These are phyloP conservation scores for Cutaneotrichosporon dermatis DNA, from an alignment of 1,284 basidiomycete species.

Conservation along the genomic window DNA sequence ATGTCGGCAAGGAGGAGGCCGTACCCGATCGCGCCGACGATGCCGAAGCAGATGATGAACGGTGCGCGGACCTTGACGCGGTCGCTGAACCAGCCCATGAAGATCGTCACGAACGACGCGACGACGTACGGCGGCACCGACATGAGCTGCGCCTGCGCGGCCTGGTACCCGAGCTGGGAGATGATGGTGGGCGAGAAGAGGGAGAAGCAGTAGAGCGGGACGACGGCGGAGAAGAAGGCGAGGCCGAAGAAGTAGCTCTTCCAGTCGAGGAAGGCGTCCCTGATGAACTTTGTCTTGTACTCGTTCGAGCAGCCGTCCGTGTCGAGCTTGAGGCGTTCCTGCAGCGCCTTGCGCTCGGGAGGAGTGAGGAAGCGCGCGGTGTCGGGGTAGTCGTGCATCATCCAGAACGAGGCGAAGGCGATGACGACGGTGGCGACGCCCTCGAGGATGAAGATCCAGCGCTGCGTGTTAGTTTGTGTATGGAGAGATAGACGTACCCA, in stretches of 20 bases:
- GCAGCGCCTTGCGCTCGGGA: slow-evolving; percentile 53
- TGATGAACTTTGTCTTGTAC: slow-evolving; percentile 31
- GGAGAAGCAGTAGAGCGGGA: slow-evolving; percentile 59
- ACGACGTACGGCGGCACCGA: slow-evolving; percentile 33
- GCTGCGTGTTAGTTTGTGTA: slow-evolving; percentile 3
- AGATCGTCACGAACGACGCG: slow-evolving; percentile 34
- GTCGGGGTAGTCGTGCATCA: slow-evolving; percentile 75
- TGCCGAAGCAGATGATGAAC: slow-evolving; percentile 40
- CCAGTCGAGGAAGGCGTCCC: slow-evolving; percentile 33
- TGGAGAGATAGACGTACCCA: slow-evolving; percentile 14
- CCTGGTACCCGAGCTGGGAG: slow-evolving; percentile 55
- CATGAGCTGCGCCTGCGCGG: slow-evolving; percentile 63
- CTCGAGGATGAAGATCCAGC: slow-evolving; percentile 74
- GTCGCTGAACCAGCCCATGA: slow-evolving; percentile 42
- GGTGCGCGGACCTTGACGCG: slow-evolving; percentile 35
- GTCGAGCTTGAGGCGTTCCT: slow-evolving; percentile 27
- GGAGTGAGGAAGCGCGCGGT: slow-evolving; percentile 70
- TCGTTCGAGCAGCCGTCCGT: slow-evolving; percentile 29
- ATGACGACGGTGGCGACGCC: slow-evolving; percentile 65
- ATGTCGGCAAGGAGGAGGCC: slow-evolving; percentile 30
- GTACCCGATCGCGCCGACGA: slow-evolving; percentile 35
- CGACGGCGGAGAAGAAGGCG: slow-evolving; percentile 46
- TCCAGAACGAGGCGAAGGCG: slow-evolving; percentile 64
- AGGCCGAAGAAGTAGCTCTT: slow-evolving; percentile 37
- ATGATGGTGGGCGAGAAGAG: slow-evolving; percentile 52